phyloP scores from a whole-genome alignment of 768 basidiomycete genomes.

The Boletellus ananas region DNA sequence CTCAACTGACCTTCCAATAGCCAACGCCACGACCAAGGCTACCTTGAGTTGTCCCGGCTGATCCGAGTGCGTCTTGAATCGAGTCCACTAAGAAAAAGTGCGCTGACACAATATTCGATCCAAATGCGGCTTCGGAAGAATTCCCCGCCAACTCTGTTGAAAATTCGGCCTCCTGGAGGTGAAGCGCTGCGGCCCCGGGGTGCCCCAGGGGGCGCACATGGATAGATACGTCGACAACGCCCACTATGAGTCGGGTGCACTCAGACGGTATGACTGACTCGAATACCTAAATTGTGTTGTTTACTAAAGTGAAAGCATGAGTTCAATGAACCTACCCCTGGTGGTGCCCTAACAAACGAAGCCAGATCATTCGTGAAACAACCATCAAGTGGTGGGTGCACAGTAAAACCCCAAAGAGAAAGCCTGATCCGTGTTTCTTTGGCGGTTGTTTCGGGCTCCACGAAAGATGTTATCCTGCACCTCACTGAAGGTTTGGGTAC shows the following conservation, averaged over 20 bases:
- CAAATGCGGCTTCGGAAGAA: slow-evolving; percentile 52
- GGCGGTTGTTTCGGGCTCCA: slow-evolving; percentile 53
- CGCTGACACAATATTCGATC: slow-evolving; percentile 45
- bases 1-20: slow-evolving; percentile 62
- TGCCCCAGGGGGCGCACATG: slow-evolving; percentile 54
- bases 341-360: slow-evolving; percentile 74
- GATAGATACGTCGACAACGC: slow-evolving; percentile 62
- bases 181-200: slow-evolving; percentile 62
- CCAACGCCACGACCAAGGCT: slow-evolving; percentile 35
- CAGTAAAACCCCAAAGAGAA: slow-evolving; percentile 60
- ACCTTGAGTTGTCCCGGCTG: slow-evolving; percentile 16
- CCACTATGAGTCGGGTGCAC: slow-evolving; percentile 66
- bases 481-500: slow-evolving; percentile 52
- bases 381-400: slow-evolving; percentile 58
- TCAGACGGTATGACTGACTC: slow-evolving; percentile 92
- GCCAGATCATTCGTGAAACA: slow-evolving; percentile 59
- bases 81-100: slow-evolving; percentile 56
- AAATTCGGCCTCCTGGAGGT: slow-evolving; percentile 65
- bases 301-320: not conserved
- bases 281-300: slow-evolving; percentile 56
- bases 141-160: slow-evolving; percentile 71
- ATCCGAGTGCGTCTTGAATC: slow-evolving; percentile 31
- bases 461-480: slow-evolving; percentile 62
- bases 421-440: slow-evolving; percentile 78
- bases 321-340: slow-evolving; percentile 60